Percentiles rank a stretch among this genome's conserved stretches.
Evolutionary conservation across 768 basidiomycete species (phyloP).

Genomic region (Suillus discolor): DNA sequence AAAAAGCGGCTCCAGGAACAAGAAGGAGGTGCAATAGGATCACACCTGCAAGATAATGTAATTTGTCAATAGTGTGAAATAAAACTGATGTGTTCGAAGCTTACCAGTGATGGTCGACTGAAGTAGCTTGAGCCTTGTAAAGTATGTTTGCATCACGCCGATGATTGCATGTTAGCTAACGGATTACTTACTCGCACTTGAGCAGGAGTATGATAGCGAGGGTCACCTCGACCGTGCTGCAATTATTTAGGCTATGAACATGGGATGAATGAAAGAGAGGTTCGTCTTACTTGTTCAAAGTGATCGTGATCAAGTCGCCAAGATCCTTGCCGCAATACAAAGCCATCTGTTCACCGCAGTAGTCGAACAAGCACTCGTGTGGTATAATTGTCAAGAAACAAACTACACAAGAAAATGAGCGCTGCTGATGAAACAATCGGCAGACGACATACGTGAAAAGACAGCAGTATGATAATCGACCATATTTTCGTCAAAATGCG

Average conservation of each 20-base stretch:
- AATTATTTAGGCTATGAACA: conserved; percentile 1
- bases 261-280: conserved; percentile 7
- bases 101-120: conserved; percentile 73
- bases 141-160: background rate
- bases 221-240: conserved; percentile 69
- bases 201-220: conserved; percentile 67
- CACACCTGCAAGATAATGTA: conserved; percentile 46
- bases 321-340: conserved; percentile 55
- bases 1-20: conserved; percentile 68
- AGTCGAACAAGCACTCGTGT: conserved; percentile 68
- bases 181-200: conserved; percentile 66
- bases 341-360: conserved; percentile 55
- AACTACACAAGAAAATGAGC: conserved; percentile 38
- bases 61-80: background rate
- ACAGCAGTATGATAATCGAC: conserved; percentile 27
- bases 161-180: background rate
- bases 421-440: background rate
- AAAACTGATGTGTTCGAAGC: background rate
- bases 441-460: conserved; percentile 45
- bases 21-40: conserved; percentile 74
- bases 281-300: conserved; percentile 60
- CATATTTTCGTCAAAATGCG: conserved; percentile 43
- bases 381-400: conserved; percentile 69
- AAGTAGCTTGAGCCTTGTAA: conserved; percentile 54
- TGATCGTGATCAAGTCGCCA: conserved; percentile 67